phyloP scores from a whole-genome alignment of 306 rosid species.

The Rosa multiflora region DNA sequence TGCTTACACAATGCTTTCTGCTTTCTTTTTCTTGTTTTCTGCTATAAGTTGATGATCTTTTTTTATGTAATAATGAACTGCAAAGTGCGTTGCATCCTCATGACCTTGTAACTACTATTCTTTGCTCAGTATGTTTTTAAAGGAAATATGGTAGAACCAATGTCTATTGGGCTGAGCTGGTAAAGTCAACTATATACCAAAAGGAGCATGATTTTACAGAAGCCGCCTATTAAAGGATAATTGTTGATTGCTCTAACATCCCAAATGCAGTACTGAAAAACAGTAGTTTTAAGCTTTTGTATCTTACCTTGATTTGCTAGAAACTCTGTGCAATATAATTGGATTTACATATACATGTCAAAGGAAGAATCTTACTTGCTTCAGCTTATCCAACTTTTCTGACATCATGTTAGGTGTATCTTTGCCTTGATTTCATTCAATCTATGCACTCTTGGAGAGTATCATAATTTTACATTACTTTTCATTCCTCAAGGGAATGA shows the following conservation, averaged over 20 bases:
- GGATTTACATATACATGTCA: background rate
- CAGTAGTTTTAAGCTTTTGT: background rate
- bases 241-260: background rate
- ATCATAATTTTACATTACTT: background rate
- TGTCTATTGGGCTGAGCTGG: constrained; percentile 1
- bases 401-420: background rate
- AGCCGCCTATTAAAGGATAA: background rate
- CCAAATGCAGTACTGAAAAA: background rate
- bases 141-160: background rate
- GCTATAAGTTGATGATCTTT: background rate
- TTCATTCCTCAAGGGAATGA: background rate
- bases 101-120: background rate
- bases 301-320: background rate
- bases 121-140: background rate
- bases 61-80: background rate
- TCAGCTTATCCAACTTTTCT: constrained; percentile 4
- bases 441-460: background rate
- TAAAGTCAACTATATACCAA: background rate
- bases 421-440: background rate
- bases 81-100: background rate
- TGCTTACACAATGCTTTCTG: background rate
- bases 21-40: background rate
- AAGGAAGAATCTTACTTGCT: background rate
- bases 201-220: background rate
- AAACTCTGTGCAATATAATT: background rate